Conservation (phyloP, 257 asterid genomes). For the Jacaranda copaia region DNA sequence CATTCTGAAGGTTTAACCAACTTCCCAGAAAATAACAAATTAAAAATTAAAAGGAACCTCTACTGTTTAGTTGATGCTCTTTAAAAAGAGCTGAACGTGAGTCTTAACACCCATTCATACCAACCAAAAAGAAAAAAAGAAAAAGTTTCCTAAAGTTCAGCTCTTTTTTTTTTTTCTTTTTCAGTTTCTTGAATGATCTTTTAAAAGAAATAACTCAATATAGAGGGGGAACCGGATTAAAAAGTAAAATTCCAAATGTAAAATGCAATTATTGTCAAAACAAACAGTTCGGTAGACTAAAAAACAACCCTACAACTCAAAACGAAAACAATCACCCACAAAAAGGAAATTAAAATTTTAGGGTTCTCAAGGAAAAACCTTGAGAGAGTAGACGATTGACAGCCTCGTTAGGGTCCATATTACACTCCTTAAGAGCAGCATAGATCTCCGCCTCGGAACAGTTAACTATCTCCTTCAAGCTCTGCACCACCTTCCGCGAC, state of each 20-base stretch:
- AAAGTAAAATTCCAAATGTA: neutral
- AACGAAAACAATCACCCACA: neutral
- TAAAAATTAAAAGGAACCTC: too few species aligned
- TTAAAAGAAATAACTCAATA: neutral
- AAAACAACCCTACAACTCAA: neutral
- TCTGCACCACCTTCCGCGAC: constrained; percentile 76
- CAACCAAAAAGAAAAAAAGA: neutral
- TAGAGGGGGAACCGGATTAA: neutral
- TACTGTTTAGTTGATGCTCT: too few species aligned
- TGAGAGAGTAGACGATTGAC: constrained; percentile 80
- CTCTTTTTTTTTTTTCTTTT: neutral
- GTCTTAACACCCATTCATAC: too few species aligned
- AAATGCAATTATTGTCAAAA: neutral
- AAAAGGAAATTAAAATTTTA: neutral
- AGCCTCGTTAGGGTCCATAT: constrained; percentile 97
- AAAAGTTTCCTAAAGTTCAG: constrained; percentile 11
- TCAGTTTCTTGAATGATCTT: neutral
- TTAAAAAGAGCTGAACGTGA: too few species aligned
- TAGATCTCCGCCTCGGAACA: constrained; percentile 91
- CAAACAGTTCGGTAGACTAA: neutral
- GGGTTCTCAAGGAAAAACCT: constrained; percentile 57
- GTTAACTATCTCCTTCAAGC: constrained; percentile 89
- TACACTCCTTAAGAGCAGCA: constrained; percentile 86
- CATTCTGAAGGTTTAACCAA: too few species aligned
- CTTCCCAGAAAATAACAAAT: too few species aligned